Percentiles rank a stretch among this genome's conserved stretches.
phyloP scores from a whole-genome alignment of 2,329 filamentous ascomycete species.

The Diaporthe citri region DNA sequence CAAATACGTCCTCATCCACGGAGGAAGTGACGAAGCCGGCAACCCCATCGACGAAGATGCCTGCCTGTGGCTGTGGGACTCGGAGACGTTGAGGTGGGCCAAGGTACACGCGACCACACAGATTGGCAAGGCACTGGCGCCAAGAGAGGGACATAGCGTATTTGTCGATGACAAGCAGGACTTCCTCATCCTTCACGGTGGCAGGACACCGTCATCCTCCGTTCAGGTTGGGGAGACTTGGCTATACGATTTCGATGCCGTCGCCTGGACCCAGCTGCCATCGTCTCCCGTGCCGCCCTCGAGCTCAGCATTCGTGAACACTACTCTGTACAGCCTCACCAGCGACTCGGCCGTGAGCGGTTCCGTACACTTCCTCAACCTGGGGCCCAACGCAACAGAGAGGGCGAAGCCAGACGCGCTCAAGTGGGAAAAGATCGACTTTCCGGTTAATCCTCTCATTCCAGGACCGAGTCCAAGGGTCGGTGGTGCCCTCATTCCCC shows the following conservation, averaged over 20 bases:
- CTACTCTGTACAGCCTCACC: slow-evolving; percentile 61
- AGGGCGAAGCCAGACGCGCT: slow-evolving; percentile 48
- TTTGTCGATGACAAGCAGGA: slow-evolving; percentile 58
- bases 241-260: slow-evolving; percentile 61
- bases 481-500: slow-evolving; percentile 57
- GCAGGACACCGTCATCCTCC: slow-evolving; percentile 47
- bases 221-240: slow-evolving; percentile 58
- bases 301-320: slow-evolving; percentile 57
- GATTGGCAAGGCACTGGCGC: slow-evolving; percentile 47
- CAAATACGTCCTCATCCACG: slow-evolving; percentile 51
- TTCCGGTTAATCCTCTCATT: slow-evolving; percentile 52
- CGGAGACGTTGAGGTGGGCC: slow-evolving; percentile 51
- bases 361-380: slow-evolving; percentile 52
- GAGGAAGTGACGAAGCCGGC: slow-evolving; percentile 50
- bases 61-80: slow-evolving; percentile 55
- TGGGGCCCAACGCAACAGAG: slow-evolving; percentile 48
- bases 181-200: slow-evolving; percentile 65
- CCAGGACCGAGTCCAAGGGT: slow-evolving; percentile 57
- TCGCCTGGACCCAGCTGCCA: slow-evolving; percentile 64
- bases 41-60: slow-evolving; percentile 48
- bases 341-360: slow-evolving; percentile 51
- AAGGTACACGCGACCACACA: slow-evolving; percentile 48
- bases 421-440: slow-evolving; percentile 54
- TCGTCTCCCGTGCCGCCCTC: slow-evolving; percentile 53
- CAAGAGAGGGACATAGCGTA: slow-evolving; percentile 50